Evolutionary conservation across 768 basidiomycete species (phyloP), one percentile per base, ranked within the genome.

Genomic region (Omphalotus guepiniiformis): DNA sequence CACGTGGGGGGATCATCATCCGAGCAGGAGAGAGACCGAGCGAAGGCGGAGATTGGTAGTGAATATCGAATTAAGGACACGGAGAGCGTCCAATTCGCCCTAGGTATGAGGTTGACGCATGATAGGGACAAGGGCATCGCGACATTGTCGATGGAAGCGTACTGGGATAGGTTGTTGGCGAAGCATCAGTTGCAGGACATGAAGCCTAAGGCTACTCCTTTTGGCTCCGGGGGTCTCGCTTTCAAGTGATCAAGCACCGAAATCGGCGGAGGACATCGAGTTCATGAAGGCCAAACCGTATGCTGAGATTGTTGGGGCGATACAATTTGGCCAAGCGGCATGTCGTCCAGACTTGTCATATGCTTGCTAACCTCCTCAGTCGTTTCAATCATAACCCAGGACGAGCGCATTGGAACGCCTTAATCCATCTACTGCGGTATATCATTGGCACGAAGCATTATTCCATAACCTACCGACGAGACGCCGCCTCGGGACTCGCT

Each of bases 261-360:
- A 16, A 7, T 29, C 15, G n/a, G 28, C 37, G 5, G 52, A 45
- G 16, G 42, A 52, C 2, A 15, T 8, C 15, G 1, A 15, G 0
- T 45, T 49, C 36, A 52, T 53, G 54, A 12, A 6, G 4, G 36
- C 49, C 34, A 51, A 47, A n/a, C 53, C 46, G 8, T 54, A 51
- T 13, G 18, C 25, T 22, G 16, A 36, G 21, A 32, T 51, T 1
- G 32, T 54, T 4, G 50, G 53, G 4, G 38, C 27, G 3, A 21
- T 53, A 3, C 45, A 47, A 11, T 47, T 47, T 21, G 36, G 45
- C 22, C 36, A 38, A 7, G 40, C 15, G 25, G 22, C 45, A 2
- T 47, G 45, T 13, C 2, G 45, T 9, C 36, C 45, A 1, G 45
- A 47, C n/a, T 15, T 47, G 8, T 12, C 45, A 4, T 26, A 6